phyloP scores from a whole-genome alignment of 1,284 basidiomycete genomes.

The Schizophyllum commune region DNA sequence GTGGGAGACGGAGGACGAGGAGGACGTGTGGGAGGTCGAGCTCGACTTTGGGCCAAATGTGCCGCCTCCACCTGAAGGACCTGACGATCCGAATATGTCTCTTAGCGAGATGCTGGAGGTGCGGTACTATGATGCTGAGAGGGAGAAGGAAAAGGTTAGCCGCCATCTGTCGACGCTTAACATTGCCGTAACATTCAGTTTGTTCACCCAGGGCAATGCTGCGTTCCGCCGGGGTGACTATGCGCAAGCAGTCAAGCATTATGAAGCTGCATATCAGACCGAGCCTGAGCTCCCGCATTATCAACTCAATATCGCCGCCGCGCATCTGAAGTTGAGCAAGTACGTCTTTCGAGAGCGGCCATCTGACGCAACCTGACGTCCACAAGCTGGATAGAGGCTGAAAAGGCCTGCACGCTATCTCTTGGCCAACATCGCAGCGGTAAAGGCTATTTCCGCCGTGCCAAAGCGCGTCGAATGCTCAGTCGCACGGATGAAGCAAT shows the following conservation, averaged over 20 bases:
- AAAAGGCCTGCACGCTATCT: constrained; percentile 55
- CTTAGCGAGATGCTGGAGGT: constrained; percentile 65
- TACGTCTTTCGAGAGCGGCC: constrained; percentile 23
- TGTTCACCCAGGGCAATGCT: constrained; percentile 42
- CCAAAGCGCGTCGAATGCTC: constrained; percentile 54
- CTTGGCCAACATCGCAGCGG: constrained; percentile 54
- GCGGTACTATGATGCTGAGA: constrained; percentile 57
- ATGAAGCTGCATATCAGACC: constrained; percentile 48
- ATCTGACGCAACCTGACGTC: constrained; percentile 6
- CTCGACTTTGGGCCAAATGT: constrained; percentile 44
- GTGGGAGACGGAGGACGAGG: constrained; percentile 64
- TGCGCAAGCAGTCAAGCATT: constrained; percentile 43
- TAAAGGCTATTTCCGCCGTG: constrained; percentile 60
- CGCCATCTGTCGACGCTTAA: constrained; percentile 4
- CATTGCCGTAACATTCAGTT: constrained; percentile 1
- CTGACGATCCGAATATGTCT: constrained; percentile 46
- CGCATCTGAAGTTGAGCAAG: constrained; percentile 58
- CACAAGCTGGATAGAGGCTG: constrained; percentile 58
- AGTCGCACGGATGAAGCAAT: constrained; percentile 51
- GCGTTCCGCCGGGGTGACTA: constrained; percentile 57
- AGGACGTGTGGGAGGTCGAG: constrained; percentile 64
- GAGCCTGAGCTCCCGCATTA: constrained; percentile 67
- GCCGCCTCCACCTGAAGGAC: constrained; percentile 39
- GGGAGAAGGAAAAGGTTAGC: constrained; percentile 57
- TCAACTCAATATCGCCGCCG: constrained; percentile 63